Base-by-base conservation (phyloP, 164 flowering plant genomes). In the Vitis amurensis region DNA sequence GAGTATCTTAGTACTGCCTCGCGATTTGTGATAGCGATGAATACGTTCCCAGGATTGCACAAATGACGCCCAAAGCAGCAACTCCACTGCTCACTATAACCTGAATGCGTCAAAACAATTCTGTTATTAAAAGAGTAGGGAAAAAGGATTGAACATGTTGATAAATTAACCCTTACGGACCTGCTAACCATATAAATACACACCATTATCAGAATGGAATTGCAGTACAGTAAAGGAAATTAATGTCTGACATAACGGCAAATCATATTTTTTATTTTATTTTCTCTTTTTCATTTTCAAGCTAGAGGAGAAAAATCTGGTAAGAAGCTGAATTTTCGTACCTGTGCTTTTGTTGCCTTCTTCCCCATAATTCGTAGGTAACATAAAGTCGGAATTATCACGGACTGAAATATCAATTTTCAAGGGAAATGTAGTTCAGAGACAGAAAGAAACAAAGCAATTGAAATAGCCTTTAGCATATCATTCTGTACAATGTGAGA, bases 321-420 rank as follows among this genome's bases (percentile, higher is more conserved):
- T 15, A 14, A 59, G 44, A 23, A 11, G 55, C 2, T 9, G 58
- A 53, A 44, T 9, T 60, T 9, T 1, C 31, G 50, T 73, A 93
- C 98, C 94, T 91, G 88, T 53, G 63, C 66, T 12, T 11, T 75
- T 57, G 92, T 80, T 11, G 94, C 95, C 69, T 86, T 84, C 68
- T 70, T 81, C 70, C 84, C 82, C 71, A 67, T 71, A 47, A 92
- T 85, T 75, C 73, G 87, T 30, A 92, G 72, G 80, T 82, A 94
- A 65, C 95, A 92, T 11, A 91, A 64, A 16, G 97, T 72, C 50
- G 97, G 98, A 72, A 91, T 67, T 73, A 94, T 80, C 8, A 94
- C 72, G 0, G 94, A 86, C 98, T 92, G 83, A 6, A 79, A 8
- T 15, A 59, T 3, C 13, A 48, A 12, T 12, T 63, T 50, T 59